Base-by-base conservation (phyloP, 1,284 basidiomycete species). In the Rhodotorula sp. region DNA sequence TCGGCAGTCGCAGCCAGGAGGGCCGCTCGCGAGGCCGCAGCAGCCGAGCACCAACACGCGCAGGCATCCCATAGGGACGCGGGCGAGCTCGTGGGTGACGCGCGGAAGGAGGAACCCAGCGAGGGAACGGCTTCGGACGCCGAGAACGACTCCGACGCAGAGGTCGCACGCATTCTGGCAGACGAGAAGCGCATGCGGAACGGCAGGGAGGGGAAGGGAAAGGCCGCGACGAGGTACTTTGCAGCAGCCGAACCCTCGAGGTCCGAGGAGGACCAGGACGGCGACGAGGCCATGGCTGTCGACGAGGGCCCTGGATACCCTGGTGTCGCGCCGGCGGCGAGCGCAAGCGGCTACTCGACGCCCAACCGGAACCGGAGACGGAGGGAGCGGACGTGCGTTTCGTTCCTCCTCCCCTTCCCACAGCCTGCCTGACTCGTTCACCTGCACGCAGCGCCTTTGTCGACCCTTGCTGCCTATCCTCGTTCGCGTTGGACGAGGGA, bases 331-430 rank as follows among this genome's bases (percentile, higher is more conserved):
- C 52, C 34, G 11, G 9, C 5, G 52, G 55, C 20, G 62, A 47
- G 24, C 44, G 34, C 34, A 53, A 22, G 48, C 51, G 52, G 15
- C 46, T 44, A 44, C 39, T 8, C 17, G 22, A 36, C 30, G 10
- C 51, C 48, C 13, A 24, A 56, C 58, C 47, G 51, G n/a, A 49
- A n/a, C 20, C 39, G 64, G 11, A 59, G 69, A 29, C 51, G 72
- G 11, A 30, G 67, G n/a, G 72, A 69, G 36, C 69, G 64, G 53
- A 71, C 60, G 72, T 74, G 34, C 61, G 69, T 52, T 11, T 7
- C 46, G 29, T 32, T 9, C 11, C 13, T 36, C 27, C 13, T 27
- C 13, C 20, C n/a, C 4, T 15, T 22, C 34, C 51, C 15, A 6
- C 24, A 10, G 17, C 20, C 27, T 44, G 4, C 19, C 63, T 59